A percentile compares a stretch with the other conserved stretches of the same genome.
Evolutionary conservation across 441 rosid species (phyloP).

Genomic region (Pelargonium myrrhifolium): DNA sequence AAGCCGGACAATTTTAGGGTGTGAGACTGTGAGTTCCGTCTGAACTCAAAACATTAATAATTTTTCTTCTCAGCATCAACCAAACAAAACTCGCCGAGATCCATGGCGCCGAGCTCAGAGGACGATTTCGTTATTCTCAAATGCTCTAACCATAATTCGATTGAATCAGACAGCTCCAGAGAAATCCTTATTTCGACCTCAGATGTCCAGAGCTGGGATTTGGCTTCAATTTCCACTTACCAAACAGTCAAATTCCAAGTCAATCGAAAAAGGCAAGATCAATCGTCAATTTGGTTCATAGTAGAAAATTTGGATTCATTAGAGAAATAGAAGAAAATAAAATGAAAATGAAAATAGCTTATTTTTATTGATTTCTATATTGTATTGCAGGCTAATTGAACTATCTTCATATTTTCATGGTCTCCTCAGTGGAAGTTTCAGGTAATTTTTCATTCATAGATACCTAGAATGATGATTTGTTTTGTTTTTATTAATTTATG

Average conservation of each 20-base stretch:
- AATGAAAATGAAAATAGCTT: background rate
- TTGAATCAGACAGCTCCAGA: slow-evolving; percentile 20
- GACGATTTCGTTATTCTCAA: slow-evolving; percentile 37
- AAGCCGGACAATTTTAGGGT: no score
- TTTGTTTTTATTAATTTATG: background rate
- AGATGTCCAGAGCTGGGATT: slow-evolving; percentile 47
- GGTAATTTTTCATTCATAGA: slow-evolving; percentile 27
- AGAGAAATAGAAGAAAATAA: background rate
- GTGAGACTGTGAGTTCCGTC: no score
- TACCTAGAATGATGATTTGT: background rate
- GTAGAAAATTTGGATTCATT: no score
- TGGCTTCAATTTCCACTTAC: slow-evolving; percentile 34
- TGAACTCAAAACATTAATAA: background rate
- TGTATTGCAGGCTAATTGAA: slow-evolving; percentile 46
- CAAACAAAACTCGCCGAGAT: background rate
- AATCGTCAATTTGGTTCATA: slow-evolving; percentile 5
- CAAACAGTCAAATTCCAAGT: slow-evolving; percentile 40
- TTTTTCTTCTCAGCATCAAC: background rate
- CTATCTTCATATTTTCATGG: slow-evolving; percentile 58
- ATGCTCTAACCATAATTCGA: slow-evolving; percentile 26
- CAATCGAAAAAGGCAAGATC: slow-evolving; percentile 41
- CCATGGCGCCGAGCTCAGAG: slow-evolving; percentile 36
- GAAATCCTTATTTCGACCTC: slow-evolving; percentile 37
- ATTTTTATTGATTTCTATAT: background rate
- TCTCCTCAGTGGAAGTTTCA: slow-evolving; percentile 63